Evolutionary conservation across 1,284 basidiomycete genomes (phyloP).

Genomic region (Cryptococcus sp.): DNA sequence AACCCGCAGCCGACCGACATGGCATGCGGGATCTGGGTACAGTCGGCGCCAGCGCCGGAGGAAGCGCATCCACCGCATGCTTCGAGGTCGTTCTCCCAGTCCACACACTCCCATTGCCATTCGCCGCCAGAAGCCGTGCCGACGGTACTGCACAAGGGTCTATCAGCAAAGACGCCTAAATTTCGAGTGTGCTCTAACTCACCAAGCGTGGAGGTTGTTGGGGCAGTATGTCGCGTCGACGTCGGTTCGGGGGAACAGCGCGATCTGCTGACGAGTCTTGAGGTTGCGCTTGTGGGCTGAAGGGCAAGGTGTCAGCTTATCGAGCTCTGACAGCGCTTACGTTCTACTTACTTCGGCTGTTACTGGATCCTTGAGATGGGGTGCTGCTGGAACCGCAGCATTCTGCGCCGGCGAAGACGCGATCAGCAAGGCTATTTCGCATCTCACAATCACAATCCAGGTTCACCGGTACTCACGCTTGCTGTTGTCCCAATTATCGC

Average conservation of each 20-base stretch:
- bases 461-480: conserved; percentile 25
- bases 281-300: conserved; percentile 26
- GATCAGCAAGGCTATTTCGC: neutral
- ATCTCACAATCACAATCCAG: neutral
- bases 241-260: conserved; percentile 30
- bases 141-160: conserved; percentile 25
- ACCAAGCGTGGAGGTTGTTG: conserved; percentile 41
- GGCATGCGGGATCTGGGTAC: conserved; percentile 65
- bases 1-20: conserved; percentile 69
- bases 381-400: conserved; percentile 31
- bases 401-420: conserved; percentile 11
- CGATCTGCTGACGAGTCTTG: conserved; percentile 22
- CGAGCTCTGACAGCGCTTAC: neutral
- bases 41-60: conserved; percentile 67
- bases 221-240: conserved; percentile 49
- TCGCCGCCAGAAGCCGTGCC: conserved; percentile 24
- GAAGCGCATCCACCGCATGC: conserved; percentile 72
- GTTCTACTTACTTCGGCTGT: neutral
- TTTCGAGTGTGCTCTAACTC: conserved; percentile 6
- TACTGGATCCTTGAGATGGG: conserved; percentile 16
- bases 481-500: conserved; percentile 37
- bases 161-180: conserved; percentile 5
- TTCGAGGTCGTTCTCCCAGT: conserved; percentile 50
- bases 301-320: neutral
- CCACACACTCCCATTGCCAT: conserved; percentile 54